Evolutionary conservation across 495 filamentous ascomycete species (phyloP).

Genomic region (Aspergillus avenaceus): DNA sequence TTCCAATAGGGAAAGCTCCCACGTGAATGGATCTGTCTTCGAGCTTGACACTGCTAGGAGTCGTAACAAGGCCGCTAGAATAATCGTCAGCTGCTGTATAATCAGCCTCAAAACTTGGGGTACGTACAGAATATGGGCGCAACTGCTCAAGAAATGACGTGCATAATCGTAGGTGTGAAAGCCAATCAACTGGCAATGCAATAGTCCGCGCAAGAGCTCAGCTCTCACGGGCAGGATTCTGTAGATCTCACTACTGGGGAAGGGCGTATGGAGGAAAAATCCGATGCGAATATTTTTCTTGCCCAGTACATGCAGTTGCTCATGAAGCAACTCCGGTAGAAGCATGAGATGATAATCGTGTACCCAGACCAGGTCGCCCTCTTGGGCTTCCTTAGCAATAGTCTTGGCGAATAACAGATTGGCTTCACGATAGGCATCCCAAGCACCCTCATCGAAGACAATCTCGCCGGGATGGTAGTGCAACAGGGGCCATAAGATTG

Average conservation of each 20-base stretch:
- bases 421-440: constrained; percentile 90
- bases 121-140: constrained; percentile 79
- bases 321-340: constrained; percentile 88
- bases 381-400: constrained; percentile 74
- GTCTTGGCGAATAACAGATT: constrained; percentile 84
- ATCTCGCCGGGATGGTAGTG: constrained; percentile 98
- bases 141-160: constrained; percentile 89
- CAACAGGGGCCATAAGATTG: constrained; percentile 95
- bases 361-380: constrained; percentile 93
- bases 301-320: constrained; percentile 61
- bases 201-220: constrained; percentile 75
- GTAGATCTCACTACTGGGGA: constrained; percentile 97
- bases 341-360: constrained; percentile 99
- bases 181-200: constrained; percentile 89
- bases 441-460: constrained; percentile 90
- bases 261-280: constrained; percentile 96
- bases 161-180: constrained; percentile 98
- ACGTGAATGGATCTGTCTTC: constrained; percentile 78
- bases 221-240: constrained; percentile 89
- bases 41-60: constrained; percentile 85
- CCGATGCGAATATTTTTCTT: constrained; percentile 91
- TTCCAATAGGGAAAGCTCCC: constrained; percentile 94
- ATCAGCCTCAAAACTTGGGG: not conserved
- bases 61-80: constrained; percentile 67
- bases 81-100: not conserved